phyloP scores from a whole-genome alignment of 352 stramenopile genomes.

The Thraustochytrium sp. region DNA sequence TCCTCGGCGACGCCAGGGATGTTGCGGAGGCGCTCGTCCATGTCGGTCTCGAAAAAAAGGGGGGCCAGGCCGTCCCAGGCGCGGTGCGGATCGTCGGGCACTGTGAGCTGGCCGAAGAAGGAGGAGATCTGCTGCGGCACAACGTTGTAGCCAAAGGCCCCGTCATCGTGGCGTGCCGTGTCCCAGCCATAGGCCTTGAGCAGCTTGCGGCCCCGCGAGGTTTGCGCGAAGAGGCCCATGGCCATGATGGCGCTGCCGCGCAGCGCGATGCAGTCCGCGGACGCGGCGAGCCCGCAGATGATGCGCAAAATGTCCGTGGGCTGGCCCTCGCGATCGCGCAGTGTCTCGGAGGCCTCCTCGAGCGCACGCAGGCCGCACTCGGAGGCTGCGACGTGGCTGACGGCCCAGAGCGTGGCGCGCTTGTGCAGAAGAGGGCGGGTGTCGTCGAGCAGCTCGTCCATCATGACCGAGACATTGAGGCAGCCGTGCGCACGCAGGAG shows the following conservation, averaged over 20 bases:
- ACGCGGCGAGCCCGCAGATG: not conserved
- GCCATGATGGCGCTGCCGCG: not conserved
- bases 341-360: not conserved
- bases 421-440: not conserved
- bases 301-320: not conserved
- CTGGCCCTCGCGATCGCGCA: not conserved
- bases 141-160: conserved; percentile 5
- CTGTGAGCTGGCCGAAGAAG: not conserved
- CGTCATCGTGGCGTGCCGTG: not conserved
- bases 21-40: not conserved
- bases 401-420: not conserved
- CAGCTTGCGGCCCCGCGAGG: not conserved
- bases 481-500: not conserved
- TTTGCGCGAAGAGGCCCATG: conserved; percentile 4
- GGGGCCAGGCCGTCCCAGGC: not conserved
- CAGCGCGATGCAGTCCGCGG: not conserved
- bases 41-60: not conserved
- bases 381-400: not conserved
- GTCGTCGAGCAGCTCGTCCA: not conserved
- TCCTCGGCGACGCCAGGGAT: not conserved
- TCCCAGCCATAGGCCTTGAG: conserved; percentile 5
- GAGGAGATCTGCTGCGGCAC: not conserved
- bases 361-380: not conserved
- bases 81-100: not conserved
- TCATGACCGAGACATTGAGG: not conserved